Percentiles rank a stretch among this genome's conserved stretches.
These are phyloP conservation scores for Keithomyces neogunnii DNA, from an alignment of 2,329 filamentous ascomycete genomes.

Conservation along the genomic window DNA sequence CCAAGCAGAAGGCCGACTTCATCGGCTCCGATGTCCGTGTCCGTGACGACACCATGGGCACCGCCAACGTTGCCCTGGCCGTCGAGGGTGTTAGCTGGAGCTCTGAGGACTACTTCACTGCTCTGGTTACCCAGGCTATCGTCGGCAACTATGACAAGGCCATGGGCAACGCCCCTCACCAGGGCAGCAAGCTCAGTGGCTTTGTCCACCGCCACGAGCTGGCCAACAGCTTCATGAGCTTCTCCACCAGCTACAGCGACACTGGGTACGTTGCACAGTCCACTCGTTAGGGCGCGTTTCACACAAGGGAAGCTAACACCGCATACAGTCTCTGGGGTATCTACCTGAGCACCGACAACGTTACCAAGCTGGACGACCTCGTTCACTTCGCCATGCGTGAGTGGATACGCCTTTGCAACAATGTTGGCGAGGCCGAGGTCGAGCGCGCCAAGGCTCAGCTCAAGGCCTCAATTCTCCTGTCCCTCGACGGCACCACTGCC, in stretches of 20 bases:
- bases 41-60: constrained; percentile 91
- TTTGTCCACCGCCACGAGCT: constrained; percentile 91
- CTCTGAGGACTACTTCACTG: constrained; percentile 98
- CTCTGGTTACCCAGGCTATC: constrained; percentile 93
- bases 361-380: constrained; percentile 83
- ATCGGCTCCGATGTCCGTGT: constrained; percentile 93
- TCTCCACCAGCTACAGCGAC: constrained; percentile 98
- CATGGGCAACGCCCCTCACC: constrained; percentile 93
- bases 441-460: constrained; percentile 99
- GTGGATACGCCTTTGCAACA: constrained; percentile 90
- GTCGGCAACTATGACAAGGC: constrained; percentile 99
- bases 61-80: constrained; percentile 95
- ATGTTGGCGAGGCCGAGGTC: constrained; percentile 81
- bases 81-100: constrained; percentile 99
- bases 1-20: constrained; percentile 88
- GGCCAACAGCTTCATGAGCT: constrained; percentile 99
- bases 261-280: constrained; percentile 63
- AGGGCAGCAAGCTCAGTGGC: constrained; percentile 95
- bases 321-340: constrained; percentile 87
- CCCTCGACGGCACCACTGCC: constrained; percentile 93
- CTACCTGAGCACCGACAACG: constrained; percentile 90
- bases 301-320: constrained; percentile 14
- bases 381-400: constrained; percentile 97
- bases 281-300: neutral
- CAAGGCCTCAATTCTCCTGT: constrained; percentile 95